phyloP scores from a whole-genome alignment of 1,284 basidiomycete species.

The Irpex lacteus region DNA sequence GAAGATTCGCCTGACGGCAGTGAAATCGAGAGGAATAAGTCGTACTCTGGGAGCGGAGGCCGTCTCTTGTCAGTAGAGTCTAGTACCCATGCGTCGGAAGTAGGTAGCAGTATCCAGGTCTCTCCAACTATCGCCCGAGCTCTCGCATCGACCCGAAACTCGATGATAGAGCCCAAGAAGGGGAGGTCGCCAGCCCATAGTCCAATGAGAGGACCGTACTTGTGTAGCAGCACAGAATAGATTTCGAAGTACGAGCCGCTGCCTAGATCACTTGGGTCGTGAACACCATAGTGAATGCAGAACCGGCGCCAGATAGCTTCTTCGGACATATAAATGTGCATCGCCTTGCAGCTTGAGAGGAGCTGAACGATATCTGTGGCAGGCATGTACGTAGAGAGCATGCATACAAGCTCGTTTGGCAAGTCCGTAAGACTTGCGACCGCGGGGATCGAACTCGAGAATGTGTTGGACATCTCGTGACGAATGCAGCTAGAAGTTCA shows the following conservation, averaged over 20 bases:
- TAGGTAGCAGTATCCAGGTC: conserved; percentile 8
- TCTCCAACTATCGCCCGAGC: conserved; percentile 11
- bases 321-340: not conserved
- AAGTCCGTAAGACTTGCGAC: not conserved
- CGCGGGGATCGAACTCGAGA: no score
- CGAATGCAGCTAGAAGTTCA: no score
- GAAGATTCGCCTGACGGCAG: not conserved
- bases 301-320: not conserved
- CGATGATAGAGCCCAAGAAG: conserved; percentile 13
- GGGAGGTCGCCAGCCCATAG: conserved; percentile 18
- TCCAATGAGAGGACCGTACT: conserved; percentile 14
- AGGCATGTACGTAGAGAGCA: not conserved
- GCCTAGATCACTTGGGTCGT: not conserved
- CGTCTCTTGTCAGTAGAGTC: not conserved
- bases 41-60: not conserved
- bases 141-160: conserved; percentile 13
- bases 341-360: not conserved
- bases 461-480: no score
- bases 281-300: conserved; percentile 8
- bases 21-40: not conserved
- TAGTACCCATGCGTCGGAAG: not conserved
- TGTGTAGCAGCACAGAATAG: conserved; percentile 12
- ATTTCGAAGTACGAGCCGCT: conserved; percentile 3
- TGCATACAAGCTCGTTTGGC: not conserved
- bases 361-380: not conserved